Base-by-base conservation (phyloP, 2,329 filamentous ascomycete genomes). In the Monilinia vaccinii-corymbosi region DNA sequence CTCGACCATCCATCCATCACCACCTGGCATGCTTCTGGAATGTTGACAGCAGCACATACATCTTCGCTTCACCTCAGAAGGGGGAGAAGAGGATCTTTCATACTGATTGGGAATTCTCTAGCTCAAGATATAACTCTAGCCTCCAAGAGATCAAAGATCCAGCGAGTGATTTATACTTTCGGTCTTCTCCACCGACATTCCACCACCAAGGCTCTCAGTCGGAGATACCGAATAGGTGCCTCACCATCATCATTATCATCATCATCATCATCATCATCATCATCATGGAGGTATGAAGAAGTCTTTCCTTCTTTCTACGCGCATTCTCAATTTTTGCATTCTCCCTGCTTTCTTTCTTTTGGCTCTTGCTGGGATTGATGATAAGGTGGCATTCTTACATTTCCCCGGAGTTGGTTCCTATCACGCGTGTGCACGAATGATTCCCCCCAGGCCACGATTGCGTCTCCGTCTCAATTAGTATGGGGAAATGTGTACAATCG, bases 271-370 rank as follows among this genome's bases (percentile, higher is more conserved):
- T 6, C 25, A 28, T 28, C 25, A 28, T 6, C 25, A 44, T 42
- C 23, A 56, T 52, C 50, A 66, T 66, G 64, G 64, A 66, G 64
- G 64, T 65, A 65, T 60, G 64, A 46, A 36, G 18, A 53, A 31
- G 4, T 6, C 9, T 51, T 44, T 31, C 13, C 18, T 50, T 21
- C 32, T 21, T 42, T 34, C 23, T 36, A 32, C 16, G 9, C 23
- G 36, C 36, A 2, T 44, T 58, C 10, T 13, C 34, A n/a, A 16
- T 25, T 49, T 31, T 23, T n/a, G n/a, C 25, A 44, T 45, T 9
- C 47, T 52, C 16, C 11, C 4, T 52, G 23, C 1, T 58, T 25
- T 18, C 1, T 58, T 25, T 18, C 23, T 48, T 14, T 28, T 40
- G 14, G 8, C 25, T 11, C 4, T 23, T 3, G 14, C 5, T 23